Evolutionary conservation across 2,329 filamentous ascomycete genomes (phyloP), one percentile per base, ranked within the genome.

Genomic region (Chaetomium strumarium): DNA sequence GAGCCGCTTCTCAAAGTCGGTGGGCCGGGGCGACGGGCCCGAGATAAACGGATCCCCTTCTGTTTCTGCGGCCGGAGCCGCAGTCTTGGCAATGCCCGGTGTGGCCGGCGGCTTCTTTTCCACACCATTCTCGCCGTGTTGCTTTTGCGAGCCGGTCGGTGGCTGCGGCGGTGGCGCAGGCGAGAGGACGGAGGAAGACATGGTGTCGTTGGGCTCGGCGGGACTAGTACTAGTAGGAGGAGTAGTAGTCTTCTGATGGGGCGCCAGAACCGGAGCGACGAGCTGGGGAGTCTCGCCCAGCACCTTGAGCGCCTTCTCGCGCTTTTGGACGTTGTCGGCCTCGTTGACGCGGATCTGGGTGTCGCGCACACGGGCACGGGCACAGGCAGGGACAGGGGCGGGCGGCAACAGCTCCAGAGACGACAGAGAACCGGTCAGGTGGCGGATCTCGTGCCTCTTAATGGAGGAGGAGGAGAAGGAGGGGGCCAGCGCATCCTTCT

Each of bases 301-400:
- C 17, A 68, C 62, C n/a, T 59, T 58, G 44, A 67, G 68, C 5
- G 67, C 64, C 51, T 72, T 72, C 20, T 61, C 61, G 47, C 63
- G 42, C 37, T 16, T 67, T 51, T 65, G 62, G 40, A 71, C 56
- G 37, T 71, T 70, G 11, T 60, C 48, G 1, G 64, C 65, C 53
- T 72, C 68, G 38, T 72, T 68, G 17, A 65, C 46, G 5, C 67
- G 62, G 17, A 70, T 64, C 49, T 67, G 62, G 9, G 63, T 1
- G 65, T 65, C 46, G 31, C 20, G 36, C 30, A 44, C 17, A n/a
- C 13, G 19, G 11, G 31, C 5, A 41, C 43, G 14, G 33, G 24
- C 12, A 49, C 12, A 4, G 38, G 13, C 16, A 36, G 17, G 5
- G 33, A 42, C 5, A 13, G 10, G 11, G 24, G 37, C 9, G 33